Base-by-base conservation (phyloP, 768 basidiomycete genomes). In the Russula sp. region DNA sequence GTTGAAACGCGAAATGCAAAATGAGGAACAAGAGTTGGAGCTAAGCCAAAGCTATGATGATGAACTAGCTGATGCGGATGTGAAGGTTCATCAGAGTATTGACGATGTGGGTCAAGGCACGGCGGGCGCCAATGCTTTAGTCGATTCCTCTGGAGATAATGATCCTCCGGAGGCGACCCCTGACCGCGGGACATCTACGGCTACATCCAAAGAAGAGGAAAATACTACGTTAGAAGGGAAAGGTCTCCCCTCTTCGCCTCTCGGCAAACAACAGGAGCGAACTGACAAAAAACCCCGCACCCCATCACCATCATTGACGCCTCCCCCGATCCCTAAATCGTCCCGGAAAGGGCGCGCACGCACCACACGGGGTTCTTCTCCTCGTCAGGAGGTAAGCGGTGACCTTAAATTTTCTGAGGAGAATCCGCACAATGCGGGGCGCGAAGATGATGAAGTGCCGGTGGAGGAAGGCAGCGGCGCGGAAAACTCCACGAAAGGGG, bases 1-100 rank as follows among this genome's bases (percentile, higher is more conserved):
- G 67, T 72, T 99, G 63, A 85, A 83, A 73, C 79, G 79, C 69
- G 83, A 90, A 70, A 97, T 99, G 90, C 72, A 79, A 68, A 76
- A 78, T 61, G 92, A 98, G 69, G 81, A 91, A 63, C 82, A 84
- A 57, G 83, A 81, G 65, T 73, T 97, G 5, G 86, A 46, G 10
- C 55, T 61, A 7, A 46, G 54, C 2, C 56, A 50, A 42, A 57
- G 11, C n/a, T 9, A 14, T 24, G 57, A 52, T 40, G 67, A 58
- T 20, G 57, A 52, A 64, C 9, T 34, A 16, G 63, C 52, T 50
- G 59, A 63, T 38, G 69, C 62, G 9, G 62, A 53, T 16, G 56
- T 22, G 44, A 59, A 61, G 26, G 62, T 53, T 61, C 50, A 42
- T 34, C 63, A 55, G 48, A 18, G 34, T 50, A 62, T 38, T 14